Evolutionary conservation across 2,329 filamentous ascomycete species (phyloP).

Genomic region (Fusarium vanettenii): DNA sequence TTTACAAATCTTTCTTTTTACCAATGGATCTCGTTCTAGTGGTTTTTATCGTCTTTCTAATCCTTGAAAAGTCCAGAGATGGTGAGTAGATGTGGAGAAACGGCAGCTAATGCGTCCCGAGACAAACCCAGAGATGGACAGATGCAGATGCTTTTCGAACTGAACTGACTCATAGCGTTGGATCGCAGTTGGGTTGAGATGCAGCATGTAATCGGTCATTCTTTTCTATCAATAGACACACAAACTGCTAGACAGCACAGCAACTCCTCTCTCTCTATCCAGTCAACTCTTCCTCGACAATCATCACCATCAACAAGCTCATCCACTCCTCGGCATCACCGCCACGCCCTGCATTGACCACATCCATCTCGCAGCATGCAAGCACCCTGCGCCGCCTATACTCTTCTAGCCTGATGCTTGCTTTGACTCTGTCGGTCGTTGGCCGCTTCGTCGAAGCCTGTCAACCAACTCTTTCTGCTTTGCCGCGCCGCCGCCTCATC

Average conservation of each 20-base stretch:
- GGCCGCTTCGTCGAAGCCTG: background rate
- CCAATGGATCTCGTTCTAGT: background rate
- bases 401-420: constrained; percentile 30
- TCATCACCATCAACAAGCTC: background rate
- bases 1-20: background rate
- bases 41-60: background rate
- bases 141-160: background rate
- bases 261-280: background rate
- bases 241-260: background rate
- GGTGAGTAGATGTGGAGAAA: background rate
- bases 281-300: background rate
- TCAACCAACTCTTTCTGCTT: constrained; percentile 10
- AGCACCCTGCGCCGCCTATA: constrained; percentile 7
- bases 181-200: background rate
- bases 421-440: constrained; percentile 6
- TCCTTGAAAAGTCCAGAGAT: background rate
- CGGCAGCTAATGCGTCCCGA: background rate
- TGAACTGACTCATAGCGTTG: background rate
- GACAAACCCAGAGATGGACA: background rate
- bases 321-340: background rate
- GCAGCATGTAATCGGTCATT: background rate
- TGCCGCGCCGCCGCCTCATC: constrained; percentile 30
- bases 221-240: background rate
- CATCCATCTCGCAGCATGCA: constrained; percentile 31
- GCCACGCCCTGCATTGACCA: constrained; percentile 31